Base-by-base conservation (phyloP, 805 yeast genomes). In the Metschnikowia colocasiae region DNA sequence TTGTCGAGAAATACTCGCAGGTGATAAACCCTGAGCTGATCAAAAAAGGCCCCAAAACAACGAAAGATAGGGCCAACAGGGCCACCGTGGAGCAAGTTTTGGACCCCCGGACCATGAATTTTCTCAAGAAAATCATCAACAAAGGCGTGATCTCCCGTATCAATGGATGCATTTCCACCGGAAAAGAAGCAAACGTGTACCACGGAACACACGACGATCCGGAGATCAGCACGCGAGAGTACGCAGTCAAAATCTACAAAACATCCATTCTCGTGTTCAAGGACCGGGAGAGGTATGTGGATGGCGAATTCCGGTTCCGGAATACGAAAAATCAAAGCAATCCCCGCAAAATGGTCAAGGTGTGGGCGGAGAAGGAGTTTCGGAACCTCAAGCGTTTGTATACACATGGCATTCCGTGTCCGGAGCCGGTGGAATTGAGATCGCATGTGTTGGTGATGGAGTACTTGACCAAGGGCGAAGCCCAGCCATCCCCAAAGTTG, bases 281-380 rank as follows among this genome's bases (percentile, higher is more conserved):
- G 63, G 99, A 94, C 64, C 75, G 99, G 47, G 98, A 95, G 60
- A 70, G 97, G 57, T 94, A 94, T 60, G 98, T 94, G 15, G 91
- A 86, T 62, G 99, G 99, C 31, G 99, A 94, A 68, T 92, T 81
- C 66, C 73, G 99, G 47, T 94, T 94, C 68, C 73, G 97, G 60
- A 86, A 87, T 61, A 77, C 87, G 6, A 88, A 92, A 57, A 79
- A 77, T 48, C 90, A 87, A 59, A 89, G 90, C 55, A 94, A 94
- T 61, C 98, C 98, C 8, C 77, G 99, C 60, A 92, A 92, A 62
- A 92, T 94, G 97, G 96, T 94, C 52, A 89, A 88, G 64, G 78
- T 91, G 20, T 94, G 99, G 99, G 98, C 99, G 0, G 99, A 94
- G 64, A 94, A 94, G 62, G 99, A 94, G 68, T 92, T 91, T 56